phyloP scores from a whole-genome alignment of 1,284 basidiomycete species.

The Ustilago hordei region DNA sequence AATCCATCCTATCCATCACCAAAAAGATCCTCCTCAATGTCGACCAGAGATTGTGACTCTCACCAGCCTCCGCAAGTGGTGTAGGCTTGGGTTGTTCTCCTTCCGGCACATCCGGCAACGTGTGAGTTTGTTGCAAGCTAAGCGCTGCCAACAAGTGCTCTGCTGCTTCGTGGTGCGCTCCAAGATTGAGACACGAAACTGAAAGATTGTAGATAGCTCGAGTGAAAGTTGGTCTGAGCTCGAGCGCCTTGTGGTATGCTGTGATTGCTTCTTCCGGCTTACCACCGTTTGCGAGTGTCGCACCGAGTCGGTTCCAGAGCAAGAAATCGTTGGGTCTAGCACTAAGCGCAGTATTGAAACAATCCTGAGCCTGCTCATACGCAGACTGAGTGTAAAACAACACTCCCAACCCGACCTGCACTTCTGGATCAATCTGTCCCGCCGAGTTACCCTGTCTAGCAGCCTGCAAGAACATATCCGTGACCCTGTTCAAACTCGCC shows the following conservation, averaged over 20 bases:
- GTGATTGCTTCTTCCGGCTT: slow-evolving; percentile 93
- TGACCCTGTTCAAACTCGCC: slow-evolving; percentile 85
- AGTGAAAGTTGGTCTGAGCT: slow-evolving; percentile 93
- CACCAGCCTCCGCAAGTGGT: slow-evolving; percentile 64
- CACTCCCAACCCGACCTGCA: slow-evolving; percentile 92
- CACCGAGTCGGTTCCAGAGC: slow-evolving; percentile 96
- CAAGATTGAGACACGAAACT: slow-evolving; percentile 97
- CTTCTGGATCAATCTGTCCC: slow-evolving; percentile 83
- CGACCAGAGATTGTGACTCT: slow-evolving; percentile 80
- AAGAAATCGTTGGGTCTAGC: slow-evolving; percentile 89
- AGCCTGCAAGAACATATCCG: slow-evolving; percentile 84
- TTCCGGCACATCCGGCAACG: slow-evolving; percentile 62
- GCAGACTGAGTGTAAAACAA: slow-evolving; percentile 87
- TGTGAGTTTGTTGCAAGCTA: slow-evolving; percentile 77
- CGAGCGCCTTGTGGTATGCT: slow-evolving; percentile 92
- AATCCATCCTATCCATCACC: slow-evolving; percentile 72
- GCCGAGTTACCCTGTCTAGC: slow-evolving; percentile 76
- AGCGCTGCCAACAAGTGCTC: slow-evolving; percentile 95
- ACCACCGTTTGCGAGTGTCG: slow-evolving; percentile 92
- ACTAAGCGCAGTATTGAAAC: slow-evolving; percentile 86
- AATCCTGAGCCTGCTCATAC: slow-evolving; percentile 86
- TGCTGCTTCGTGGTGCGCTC: slow-evolving; percentile 92
- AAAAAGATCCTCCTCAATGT: slow-evolving; percentile 82
- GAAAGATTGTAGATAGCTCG: slow-evolving; percentile 97
- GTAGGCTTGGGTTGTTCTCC: slow-evolving; percentile 47